Evolutionary conservation across 83 land plant genomes (phyloP).

Genomic region (Isoetes engelmannii): DNA sequence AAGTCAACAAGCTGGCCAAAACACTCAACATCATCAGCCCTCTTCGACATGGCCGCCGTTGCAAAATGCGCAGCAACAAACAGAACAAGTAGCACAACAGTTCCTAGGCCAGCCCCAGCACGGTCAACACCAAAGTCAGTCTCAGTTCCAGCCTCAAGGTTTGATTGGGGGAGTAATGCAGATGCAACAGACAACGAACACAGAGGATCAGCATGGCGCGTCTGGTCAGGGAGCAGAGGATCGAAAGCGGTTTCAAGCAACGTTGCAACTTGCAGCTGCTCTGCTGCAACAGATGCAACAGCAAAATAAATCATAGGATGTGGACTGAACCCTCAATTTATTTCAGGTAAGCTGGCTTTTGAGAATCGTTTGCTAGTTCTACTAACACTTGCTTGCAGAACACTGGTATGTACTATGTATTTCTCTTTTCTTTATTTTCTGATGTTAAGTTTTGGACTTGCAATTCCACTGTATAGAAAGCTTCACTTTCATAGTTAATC

Average conservation of each 20-base stretch:
- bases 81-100: slow-evolving; percentile 27
- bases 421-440: too few species aligned
- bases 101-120: slow-evolving; percentile 24
- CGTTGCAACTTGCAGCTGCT: slow-evolving; percentile 66
- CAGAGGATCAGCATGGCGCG: too few species aligned
- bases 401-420: too few species aligned
- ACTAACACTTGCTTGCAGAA: too few species aligned
- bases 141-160: background rate
- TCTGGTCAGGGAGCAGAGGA: too few species aligned
- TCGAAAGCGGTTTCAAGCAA: slow-evolving; percentile 63
- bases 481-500: too few species aligned
- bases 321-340: too few species aligned
- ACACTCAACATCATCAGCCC: slow-evolving; percentile 22
- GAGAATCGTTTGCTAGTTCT: too few species aligned
- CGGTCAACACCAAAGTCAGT: slow-evolving; percentile 1
- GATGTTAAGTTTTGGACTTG: too few species aligned
- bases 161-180: slow-evolving; percentile 5
- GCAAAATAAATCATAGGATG: too few species aligned
- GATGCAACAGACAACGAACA: slow-evolving; percentile 2
- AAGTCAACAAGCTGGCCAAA: slow-evolving; percentile 37
- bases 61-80: slow-evolving; percentile 2
- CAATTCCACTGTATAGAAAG: too few species aligned
- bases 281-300: slow-evolving; percentile 72
- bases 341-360: too few species aligned
- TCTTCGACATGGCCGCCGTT: background rate